Evolutionary conservation across 2,329 filamentous ascomycete species (phyloP), one percentile per base, ranked within the genome.

Genomic region (Sodiomyces alkalinus): DNA sequence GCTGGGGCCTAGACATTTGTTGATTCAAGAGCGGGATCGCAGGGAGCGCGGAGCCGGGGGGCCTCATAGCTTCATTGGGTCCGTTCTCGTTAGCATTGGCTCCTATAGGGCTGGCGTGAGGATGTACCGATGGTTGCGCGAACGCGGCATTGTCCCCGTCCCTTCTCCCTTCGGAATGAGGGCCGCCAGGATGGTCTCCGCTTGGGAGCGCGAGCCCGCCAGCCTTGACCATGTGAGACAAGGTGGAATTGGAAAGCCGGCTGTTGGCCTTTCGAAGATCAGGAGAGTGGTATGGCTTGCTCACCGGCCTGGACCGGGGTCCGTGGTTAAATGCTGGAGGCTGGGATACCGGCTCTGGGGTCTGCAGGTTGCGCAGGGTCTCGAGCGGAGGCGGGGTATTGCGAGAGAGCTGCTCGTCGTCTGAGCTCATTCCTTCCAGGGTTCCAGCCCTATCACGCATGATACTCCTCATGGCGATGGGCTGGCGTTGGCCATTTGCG

Each of bases 321-420:
- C 67, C 64, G 49, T 93, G 82, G 26, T 73, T 68, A 48, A 94
- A 87, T 8, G 72, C 73, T 3, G 87, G 87, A 1, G 87, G 86
- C 5, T 64, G 60, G 5, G 69, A 70, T 13, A 94, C 83, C 6
- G 81, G 81, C 39, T 80, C 77, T 2, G 80, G 81, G 5, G 79
- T 72, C 19, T 65, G 61, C 47, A 72, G 62, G 32, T 60, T 53
- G 28, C 56, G 56, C 48, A 74, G 61, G 12, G 60, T 62, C 22
- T 65, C 60, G 20, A 76, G 49, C 30, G 69, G 63, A 14, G 64
- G 53, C 2, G 61, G 56, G 7, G 60, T 52, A 5, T 42, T 46
- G 22, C 46, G 47, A 1, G 50, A 42, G n/a, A 46, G 40, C 20
- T 48, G 45, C 8, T 74, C 70, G 20, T 72, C 66, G 16, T 72